Conservation (phyloP, 2,329 filamentous ascomycete genomes). For the Penicillium sp. region DNA sequence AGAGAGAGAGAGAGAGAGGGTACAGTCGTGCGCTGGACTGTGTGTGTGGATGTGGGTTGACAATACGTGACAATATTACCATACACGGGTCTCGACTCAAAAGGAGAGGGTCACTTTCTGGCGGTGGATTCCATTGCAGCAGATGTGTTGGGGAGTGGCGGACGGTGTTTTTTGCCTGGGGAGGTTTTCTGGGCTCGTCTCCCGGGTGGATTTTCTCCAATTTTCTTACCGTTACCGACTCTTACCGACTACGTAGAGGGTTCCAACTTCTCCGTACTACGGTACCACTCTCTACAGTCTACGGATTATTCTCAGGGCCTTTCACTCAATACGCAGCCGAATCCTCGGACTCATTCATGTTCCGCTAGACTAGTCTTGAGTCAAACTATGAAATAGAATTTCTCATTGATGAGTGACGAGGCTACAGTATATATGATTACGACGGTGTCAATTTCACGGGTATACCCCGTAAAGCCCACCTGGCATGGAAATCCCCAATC, state of each 20-base stretch:
- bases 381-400: background rate
- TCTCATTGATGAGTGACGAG: too few species aligned
- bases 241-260: background rate
- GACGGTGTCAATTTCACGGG: background rate
- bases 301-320: background rate
- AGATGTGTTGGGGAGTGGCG: background rate
- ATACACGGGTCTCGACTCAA: slow-evolving; percentile 10
- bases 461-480: background rate
- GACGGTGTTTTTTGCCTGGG: background rate
- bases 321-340: background rate
- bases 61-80: slow-evolving; percentile 7
- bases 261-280: too few species aligned
- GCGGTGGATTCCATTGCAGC: background rate
- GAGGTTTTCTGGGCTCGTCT: background rate
- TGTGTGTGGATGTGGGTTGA: background rate
- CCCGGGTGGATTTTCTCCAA: background rate
- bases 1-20: slow-evolving; percentile 49
- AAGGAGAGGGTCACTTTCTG: background rate
- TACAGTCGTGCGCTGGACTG: slow-evolving; percentile 32
- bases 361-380: background rate
- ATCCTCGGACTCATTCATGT: background rate
- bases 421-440: too few species aligned
- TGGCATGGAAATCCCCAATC: background rate
- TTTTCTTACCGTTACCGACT: background rate
- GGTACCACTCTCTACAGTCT: background rate